These are phyloP conservation scores for Cymbopogon flexuosus DNA, from an alignment of 202 grass and related monocot species.

Conservation along the genomic window DNA sequence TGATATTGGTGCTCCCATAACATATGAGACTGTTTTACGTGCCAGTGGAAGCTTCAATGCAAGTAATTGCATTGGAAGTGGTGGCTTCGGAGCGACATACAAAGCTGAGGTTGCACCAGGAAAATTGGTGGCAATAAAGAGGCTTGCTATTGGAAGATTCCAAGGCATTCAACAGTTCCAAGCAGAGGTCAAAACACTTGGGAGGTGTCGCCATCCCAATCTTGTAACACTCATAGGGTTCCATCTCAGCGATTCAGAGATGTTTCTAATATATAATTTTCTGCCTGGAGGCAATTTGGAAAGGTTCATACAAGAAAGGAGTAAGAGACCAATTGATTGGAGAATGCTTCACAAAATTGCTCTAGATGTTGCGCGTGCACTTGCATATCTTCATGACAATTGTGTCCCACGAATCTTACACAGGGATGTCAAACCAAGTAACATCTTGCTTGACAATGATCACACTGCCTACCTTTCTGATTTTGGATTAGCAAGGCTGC, in stretches of 20 bases:
- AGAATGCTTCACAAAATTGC: conserved; percentile 98
- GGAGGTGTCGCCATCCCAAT: conserved; percentile 71
- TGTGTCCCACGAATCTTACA: conserved; percentile 84
- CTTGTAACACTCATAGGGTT: conserved; percentile 86
- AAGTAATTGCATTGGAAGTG: conserved; percentile 93
- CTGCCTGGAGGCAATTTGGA: conserved; percentile 92
- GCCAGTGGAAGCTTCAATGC: conserved; percentile 82
- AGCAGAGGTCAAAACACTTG: conserved; percentile 89
- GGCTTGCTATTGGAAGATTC: conserved; percentile 82
- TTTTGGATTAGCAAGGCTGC: conserved; percentile 85
- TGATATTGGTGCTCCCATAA: conserved; percentile 76
- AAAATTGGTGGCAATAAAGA: conserved; percentile 85
- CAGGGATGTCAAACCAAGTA: conserved; percentile 88
- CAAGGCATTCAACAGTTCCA: conserved; percentile 89
- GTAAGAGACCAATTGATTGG: conserved; percentile 74
- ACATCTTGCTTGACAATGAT: conserved; percentile 83
- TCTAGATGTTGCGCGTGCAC: conserved; percentile 80
- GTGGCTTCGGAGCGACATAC: conserved; percentile 89
- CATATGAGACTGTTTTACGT: conserved; percentile 81
- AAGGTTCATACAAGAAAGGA: conserved; percentile 87
- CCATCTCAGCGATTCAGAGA: conserved; percentile 76
- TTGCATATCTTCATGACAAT: conserved; percentile 75
- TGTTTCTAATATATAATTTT: conserved; percentile 99
- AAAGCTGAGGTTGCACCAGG: conserved; percentile 92
- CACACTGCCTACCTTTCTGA: conserved; percentile 81